Percentiles rank a stretch among this genome's conserved stretches.
Conservation (phyloP, 768 basidiomycete species). For the Suillus occidentalis region DNA sequence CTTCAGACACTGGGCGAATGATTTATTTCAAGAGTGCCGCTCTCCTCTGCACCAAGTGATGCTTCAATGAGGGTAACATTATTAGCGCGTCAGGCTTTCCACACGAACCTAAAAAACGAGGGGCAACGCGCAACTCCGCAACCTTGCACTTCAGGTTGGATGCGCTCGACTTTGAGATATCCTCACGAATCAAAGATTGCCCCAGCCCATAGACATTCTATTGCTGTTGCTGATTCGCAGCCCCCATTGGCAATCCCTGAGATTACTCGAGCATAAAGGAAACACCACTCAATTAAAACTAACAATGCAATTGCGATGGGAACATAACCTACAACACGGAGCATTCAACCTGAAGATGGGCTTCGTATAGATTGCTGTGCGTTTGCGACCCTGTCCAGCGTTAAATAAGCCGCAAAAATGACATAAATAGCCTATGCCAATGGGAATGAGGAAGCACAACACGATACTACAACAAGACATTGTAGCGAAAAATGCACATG, state of each 20-base stretch:
- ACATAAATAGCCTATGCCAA: not conserved
- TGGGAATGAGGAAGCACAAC: not conserved
- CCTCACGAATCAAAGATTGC: not conserved
- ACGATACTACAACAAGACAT: not conserved
- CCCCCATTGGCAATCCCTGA: not conserved
- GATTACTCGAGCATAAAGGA: not conserved
- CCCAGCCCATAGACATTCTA: not conserved
- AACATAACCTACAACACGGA: not conserved
- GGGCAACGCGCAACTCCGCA: too few relatives aligned
- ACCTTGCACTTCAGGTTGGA: too few relatives aligned
- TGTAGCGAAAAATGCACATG: not conserved
- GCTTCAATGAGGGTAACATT: not conserved
- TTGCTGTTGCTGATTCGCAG: not conserved
- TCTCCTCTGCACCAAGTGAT: not conserved
- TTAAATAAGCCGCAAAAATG: not conserved
- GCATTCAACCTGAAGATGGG: not conserved
- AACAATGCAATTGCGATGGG: not conserved
- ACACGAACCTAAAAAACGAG: not conserved
- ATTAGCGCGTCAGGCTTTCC: not conserved
- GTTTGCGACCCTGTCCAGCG: not conserved
- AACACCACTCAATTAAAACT: not conserved
- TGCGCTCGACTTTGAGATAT: not conserved
- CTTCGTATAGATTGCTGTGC: not conserved
- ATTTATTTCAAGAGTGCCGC: not conserved
- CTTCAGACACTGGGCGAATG: not conserved